A percentile compares a stretch with the other conserved stretches of the same genome.
These are phyloP conservation scores for Artemisia argyi DNA, from an alignment of 129 eudicot species.

Conservation along the genomic window DNA sequence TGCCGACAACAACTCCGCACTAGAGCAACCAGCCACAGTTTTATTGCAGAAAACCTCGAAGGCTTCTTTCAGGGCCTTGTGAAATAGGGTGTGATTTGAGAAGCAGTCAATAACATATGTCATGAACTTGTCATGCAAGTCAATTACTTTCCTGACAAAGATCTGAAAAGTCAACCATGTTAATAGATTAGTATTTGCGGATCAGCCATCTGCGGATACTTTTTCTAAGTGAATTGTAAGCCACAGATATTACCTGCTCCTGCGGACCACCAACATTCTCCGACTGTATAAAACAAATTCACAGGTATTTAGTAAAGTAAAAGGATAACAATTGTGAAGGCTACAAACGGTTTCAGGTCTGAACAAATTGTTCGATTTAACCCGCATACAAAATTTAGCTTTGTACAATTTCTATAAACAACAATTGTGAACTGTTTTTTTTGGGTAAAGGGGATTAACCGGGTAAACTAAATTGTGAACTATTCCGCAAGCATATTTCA, in stretches of 20 bases:
- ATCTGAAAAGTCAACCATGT: constrained; percentile 2
- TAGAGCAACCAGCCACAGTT: constrained; percentile 59
- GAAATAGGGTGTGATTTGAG: constrained; percentile 53
- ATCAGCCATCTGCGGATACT: background rate
- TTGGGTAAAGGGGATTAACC: too few relatives aligned
- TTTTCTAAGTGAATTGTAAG: background rate
- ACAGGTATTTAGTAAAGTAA: too few relatives aligned
- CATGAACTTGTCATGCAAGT: constrained; percentile 73
- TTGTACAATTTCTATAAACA: too few relatives aligned
- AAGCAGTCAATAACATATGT: constrained; percentile 65
- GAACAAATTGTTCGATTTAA: too few relatives aligned
- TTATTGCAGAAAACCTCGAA: constrained; percentile 79
- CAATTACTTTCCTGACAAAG: constrained; percentile 59
- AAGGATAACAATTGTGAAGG: background rate
- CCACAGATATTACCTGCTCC: constrained; percentile 47
- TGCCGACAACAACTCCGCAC: constrained; percentile 71
- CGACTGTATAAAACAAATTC: constrained; percentile 33
- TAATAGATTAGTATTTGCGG: background rate
- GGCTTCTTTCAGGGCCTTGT: constrained; percentile 84
- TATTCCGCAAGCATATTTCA: too few relatives aligned
- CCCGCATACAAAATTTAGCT: too few relatives aligned
- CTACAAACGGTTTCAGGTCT: too few relatives aligned
- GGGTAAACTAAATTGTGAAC: too few relatives aligned
- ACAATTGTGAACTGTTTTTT: too few relatives aligned
- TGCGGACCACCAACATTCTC: constrained; percentile 66